Evolutionary conservation across 2,329 filamentous ascomycete genomes (phyloP), one percentile per base, ranked within the genome.

Genomic region (Penicillium polonicum): DNA sequence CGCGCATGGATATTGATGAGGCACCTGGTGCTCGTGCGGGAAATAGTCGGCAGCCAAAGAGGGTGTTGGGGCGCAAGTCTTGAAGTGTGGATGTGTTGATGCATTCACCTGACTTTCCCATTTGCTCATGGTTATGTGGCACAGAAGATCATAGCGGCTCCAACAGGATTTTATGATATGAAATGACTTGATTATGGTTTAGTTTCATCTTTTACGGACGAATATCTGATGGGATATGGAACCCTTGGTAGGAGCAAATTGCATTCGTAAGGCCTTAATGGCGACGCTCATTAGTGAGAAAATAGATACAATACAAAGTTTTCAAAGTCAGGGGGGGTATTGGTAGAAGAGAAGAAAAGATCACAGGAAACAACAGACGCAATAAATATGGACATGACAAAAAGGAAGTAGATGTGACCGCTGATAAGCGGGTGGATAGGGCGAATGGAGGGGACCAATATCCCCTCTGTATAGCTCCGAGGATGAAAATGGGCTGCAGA

Each of bases 1-100:
- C 72, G 4, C 64, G 69, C 25, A 78, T 77, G 75, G 76, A 74
- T 66, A 72, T 75, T 52, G 76, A 78, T 58, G 72, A 76, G 55
- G 68, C 67, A 1, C 55, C 67, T 38, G 73, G 66, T 21, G 58
- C 63, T 43, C 62, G 69, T 50, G 55, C 57, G 17, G 65, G 66
- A 45, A 55, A 57, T 60, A 70, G 71, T 56, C 71, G 72, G 61
- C 53, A 56, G 33, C 69, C 66, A 3, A 77, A 77, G 59, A 66
- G 75, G 44, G 60, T 76, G 46, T 62, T 76, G 31, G 72, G 73
- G 29, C 72, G 70, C 58, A 74, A 73, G 53, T 61, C 62, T 45
- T 74, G 61, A 66, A 55, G n/a, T 33, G 29, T 3, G 48, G 39
- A 38, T 13, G n/a, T 42, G 6, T 13, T 38, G 31, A 57, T 50